Evolutionary conservation across 2,329 filamentous ascomycete species (phyloP), one percentile per base, ranked within the genome.

Genomic region (Aspergillus vadensis): DNA sequence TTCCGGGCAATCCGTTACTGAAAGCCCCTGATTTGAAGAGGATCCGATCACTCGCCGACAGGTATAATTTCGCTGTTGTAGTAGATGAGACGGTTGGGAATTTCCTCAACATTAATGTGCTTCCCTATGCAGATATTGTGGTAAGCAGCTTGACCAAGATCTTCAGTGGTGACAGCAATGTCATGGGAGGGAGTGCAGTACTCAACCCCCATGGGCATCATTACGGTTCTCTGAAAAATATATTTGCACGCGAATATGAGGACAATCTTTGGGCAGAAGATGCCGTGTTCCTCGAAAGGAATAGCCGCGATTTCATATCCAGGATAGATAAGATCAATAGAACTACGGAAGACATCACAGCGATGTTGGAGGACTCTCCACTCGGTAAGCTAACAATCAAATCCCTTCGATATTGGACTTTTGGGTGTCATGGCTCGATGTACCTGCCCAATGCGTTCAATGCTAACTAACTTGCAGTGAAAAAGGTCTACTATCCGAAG

Each of bases 71-170:
- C 74, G 90, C 88, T 21, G 88, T 98, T 12, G 91, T 98, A 2
- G 86, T 99, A 2, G 95, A 99, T 76, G 95, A 99, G 77, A 98
- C 95, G 0, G 91, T 99, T 62, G 94, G 94, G 68, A 99, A 95
- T 59, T 97, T 97, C 74, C 88, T 96, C 72, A 99, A 99, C 74
- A 88, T 97, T 69, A 92, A 98, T 73, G 91, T 99, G 4, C 84
- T 99, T 5, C 91, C 90, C 2, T 90, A 89, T 72, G 91, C 92
- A 61, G 95, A 99, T 76, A 83, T 98, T 15, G 91, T 98, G 5
- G 94, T 97, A 59, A 97, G 91, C 81, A 96, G 91, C 73, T 82
- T 99, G 61, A 98, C 95, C 52, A 99, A 99, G 76, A 90, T 98
- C 57, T 99, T 99, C 79, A 96, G 92, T 58, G 95, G 95, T 54